phyloP scores from a whole-genome alignment of 192 early-diverging fungal species.

The Backusella luteola region DNA sequence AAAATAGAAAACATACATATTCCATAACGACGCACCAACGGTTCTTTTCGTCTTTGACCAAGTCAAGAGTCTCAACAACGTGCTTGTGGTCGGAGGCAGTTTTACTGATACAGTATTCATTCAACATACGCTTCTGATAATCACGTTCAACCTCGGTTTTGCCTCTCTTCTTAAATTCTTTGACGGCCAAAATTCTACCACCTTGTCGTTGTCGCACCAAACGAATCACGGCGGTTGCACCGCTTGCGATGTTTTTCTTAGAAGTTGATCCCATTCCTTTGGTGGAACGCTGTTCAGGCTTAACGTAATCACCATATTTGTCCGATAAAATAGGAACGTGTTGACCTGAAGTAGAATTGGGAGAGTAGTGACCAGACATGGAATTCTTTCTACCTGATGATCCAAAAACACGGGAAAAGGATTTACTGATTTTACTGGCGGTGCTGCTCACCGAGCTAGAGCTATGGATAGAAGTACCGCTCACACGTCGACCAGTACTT shows the following conservation, averaged over 20 bases:
- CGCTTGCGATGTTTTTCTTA: slow-evolving; percentile 69
- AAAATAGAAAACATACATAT: slow-evolving; percentile 39
- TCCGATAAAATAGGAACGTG: slow-evolving; percentile 10
- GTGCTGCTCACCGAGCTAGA: slow-evolving; percentile 12
- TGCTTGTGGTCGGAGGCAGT: slow-evolving; percentile 88
- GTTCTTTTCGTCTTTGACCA: slow-evolving; percentile 89
- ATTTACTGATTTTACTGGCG: slow-evolving; percentile 10
- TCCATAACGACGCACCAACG: slow-evolving; percentile 84
- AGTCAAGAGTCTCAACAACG: slow-evolving; percentile 90
- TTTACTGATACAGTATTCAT: slow-evolving; percentile 96
- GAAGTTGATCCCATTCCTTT: slow-evolving; percentile 21
- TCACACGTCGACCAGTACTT: background rate
- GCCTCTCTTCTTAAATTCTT: slow-evolving; percentile 82
- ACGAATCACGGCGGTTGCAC: slow-evolving; percentile 88
- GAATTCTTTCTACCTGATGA: background rate
- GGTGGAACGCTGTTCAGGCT: slow-evolving; percentile 15
- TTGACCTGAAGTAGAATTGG: background rate
- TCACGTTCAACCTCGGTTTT: slow-evolving; percentile 91
- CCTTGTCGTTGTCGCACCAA: slow-evolving; percentile 76
- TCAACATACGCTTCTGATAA: slow-evolving; percentile 92
- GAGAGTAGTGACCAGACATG: background rate
- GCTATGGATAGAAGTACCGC: background rate
- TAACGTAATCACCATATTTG: slow-evolving; percentile 30
- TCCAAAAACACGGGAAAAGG: background rate
- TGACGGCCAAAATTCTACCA: slow-evolving; percentile 85